phyloP scores from a whole-genome alignment of 225 moss, liverwort and hornwort genomes.

The Rhytidiadelphus loreus region DNA sequence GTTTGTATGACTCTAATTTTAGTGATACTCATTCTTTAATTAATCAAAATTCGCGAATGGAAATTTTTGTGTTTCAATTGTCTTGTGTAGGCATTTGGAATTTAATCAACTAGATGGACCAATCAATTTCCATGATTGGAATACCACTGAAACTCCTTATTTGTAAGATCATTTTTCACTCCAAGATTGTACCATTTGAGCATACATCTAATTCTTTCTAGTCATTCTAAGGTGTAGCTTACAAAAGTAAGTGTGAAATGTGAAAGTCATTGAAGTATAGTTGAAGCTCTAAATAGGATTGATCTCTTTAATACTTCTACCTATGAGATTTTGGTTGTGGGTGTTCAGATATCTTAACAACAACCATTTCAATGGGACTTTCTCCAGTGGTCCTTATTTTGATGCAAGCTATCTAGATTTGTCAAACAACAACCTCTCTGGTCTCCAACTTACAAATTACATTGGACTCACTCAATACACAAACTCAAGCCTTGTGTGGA shows the following conservation, averaged over 20 bases:
- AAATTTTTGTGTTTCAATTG: neutral
- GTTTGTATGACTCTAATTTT: too few species aligned
- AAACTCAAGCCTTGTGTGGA: neutral
- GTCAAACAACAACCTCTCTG: neutral
- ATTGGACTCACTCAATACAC: neutral
- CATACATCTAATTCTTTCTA: neutral
- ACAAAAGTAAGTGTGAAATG: fast-evolving
- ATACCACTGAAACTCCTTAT: fast-evolving
- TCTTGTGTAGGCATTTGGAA: neutral
- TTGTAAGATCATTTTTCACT: neutral
- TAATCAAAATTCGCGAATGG: too few species aligned
- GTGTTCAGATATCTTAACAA: neutral
- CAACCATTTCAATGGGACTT: neutral
- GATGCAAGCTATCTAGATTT: fast-evolving
- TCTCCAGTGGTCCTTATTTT: neutral
- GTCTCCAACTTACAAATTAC: neutral
- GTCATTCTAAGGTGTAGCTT: neutral
- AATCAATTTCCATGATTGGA: neutral
- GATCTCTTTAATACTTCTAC: fast-evolving
- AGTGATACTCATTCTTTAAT: neutral
- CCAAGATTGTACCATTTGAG: too few species aligned
- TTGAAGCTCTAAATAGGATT: neutral
- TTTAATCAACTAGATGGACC: neutral
- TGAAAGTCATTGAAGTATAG: neutral
- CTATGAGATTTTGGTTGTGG: neutral